Percentiles rank a stretch among this genome's conserved stretches.
phyloP scores from a whole-genome alignment of 108 stramenopile species.

The Phaeodactylum tricornutum region DNA sequence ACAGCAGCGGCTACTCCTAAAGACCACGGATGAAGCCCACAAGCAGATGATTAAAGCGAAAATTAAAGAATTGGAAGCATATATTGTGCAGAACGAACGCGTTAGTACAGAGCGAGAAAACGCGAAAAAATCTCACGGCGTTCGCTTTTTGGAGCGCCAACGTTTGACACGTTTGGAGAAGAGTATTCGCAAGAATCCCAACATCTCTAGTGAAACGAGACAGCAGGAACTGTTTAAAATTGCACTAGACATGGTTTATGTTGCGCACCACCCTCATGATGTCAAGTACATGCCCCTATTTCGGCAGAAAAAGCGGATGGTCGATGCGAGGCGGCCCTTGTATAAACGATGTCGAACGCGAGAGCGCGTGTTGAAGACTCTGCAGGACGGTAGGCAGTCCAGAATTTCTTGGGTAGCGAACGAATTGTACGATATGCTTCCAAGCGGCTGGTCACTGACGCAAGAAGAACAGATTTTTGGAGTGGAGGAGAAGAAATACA shows the following conservation, averaged over 20 bases:
- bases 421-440: slow-evolving; percentile 25
- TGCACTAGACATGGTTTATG: slow-evolving; percentile 69
- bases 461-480: slow-evolving; percentile 30
- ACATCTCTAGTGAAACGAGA: slow-evolving; percentile 10
- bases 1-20: slow-evolving; percentile 40
- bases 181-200: neutral
- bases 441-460: slow-evolving; percentile 25
- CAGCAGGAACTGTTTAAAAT: slow-evolving; percentile 34
- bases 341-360: no score
- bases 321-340: slow-evolving; percentile 35
- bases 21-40: slow-evolving; percentile 5
- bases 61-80: slow-evolving; percentile 34
- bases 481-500: slow-evolving; percentile 8
- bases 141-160: slow-evolving; percentile 79
- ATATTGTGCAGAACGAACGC: slow-evolving; percentile 23
- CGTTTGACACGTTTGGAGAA: slow-evolving; percentile 45
- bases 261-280: slow-evolving; percentile 58
- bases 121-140: slow-evolving; percentile 62
- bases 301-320: slow-evolving; percentile 38
- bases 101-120: slow-evolving; percentile 45
- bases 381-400: no score
- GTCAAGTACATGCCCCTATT: slow-evolving; percentile 69
- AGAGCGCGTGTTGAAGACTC: no score
- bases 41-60: slow-evolving; percentile 7
- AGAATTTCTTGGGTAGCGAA: slow-evolving; percentile 27